These are phyloP conservation scores for Helenozyma rhizophorensis DNA, from an alignment of 805 yeast species.

Conservation along the genomic window DNA sequence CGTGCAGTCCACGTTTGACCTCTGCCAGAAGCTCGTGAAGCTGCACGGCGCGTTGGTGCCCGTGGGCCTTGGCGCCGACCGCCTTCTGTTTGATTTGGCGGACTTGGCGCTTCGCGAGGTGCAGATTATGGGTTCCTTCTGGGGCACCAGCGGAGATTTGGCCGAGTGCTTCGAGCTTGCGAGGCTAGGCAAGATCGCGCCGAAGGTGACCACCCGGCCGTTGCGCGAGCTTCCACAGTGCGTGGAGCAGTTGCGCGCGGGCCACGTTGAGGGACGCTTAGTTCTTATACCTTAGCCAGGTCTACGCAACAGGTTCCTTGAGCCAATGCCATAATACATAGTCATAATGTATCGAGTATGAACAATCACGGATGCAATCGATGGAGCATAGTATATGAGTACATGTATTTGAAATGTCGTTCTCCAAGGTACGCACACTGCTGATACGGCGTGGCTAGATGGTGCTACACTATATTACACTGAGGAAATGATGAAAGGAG, in stretches of 20 bases:
- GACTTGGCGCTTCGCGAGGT: conserved; percentile 40
- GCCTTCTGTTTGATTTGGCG: conserved; percentile 26
- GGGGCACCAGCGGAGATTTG: conserved; percentile 43
- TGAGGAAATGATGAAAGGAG: neutral
- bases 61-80: conserved; percentile 39
- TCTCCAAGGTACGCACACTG: no score
- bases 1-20: no score
- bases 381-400: no score
- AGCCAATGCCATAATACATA: no score
- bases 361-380: no score
- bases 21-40: no score
- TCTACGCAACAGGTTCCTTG: no score
- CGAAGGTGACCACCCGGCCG: conserved; percentile 26
- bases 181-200: conserved; percentile 34
- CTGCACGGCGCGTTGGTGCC: conserved; percentile 38
- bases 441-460: no score
- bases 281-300: no score
- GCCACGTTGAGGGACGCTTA: no score
- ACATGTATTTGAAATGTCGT: no score
- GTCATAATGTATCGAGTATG: no score
- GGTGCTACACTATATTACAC: neutral
- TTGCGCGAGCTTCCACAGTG: conserved; percentile 34
- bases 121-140: conserved; percentile 35
- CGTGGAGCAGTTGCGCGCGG: conserved; percentile 31
- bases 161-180: conserved; percentile 41